These are phyloP conservation scores for Podospora didyma DNA, from an alignment of 495 filamentous ascomycete species.

Conservation along the genomic window DNA sequence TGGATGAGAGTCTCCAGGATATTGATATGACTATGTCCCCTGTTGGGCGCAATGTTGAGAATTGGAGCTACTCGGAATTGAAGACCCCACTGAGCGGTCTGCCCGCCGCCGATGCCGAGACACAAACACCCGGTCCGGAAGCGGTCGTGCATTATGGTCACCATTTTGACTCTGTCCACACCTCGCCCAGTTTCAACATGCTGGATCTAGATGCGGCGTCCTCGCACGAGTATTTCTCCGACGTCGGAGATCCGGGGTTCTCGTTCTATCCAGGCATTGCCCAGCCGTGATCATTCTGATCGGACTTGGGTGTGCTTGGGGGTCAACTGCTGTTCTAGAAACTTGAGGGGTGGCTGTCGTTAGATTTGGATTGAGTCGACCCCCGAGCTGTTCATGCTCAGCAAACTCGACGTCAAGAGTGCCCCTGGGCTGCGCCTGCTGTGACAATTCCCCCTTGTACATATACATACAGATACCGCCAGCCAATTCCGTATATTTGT, in stretches of 20 bases:
- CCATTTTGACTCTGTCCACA: slow-evolving; percentile 2
- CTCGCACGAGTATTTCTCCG: slow-evolving; percentile 10
- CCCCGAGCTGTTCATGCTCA: too few species aligned
- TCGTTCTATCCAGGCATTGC: neutral
- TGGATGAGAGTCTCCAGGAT: slow-evolving; percentile 27
- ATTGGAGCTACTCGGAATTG: neutral
- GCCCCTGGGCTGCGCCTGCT: too few species aligned
- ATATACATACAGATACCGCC: too few species aligned
- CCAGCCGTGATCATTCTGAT: too few species aligned
- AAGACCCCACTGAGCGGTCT: neutral
- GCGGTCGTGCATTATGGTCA: neutral
- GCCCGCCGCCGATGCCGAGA: slow-evolving; percentile 7
- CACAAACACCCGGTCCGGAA: slow-evolving; percentile 6
- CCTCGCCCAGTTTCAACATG: slow-evolving; percentile 6
- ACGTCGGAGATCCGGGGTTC: slow-evolving; percentile 9
- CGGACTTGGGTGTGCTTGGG: too few species aligned
- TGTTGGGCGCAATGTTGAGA: slow-evolving; percentile 1
- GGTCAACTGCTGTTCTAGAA: too few species aligned
- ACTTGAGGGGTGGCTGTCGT: too few species aligned
- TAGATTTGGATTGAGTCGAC: too few species aligned
- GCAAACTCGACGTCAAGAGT: too few species aligned
- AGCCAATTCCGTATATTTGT: too few species aligned
- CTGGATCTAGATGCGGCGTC: slow-evolving; percentile 12
- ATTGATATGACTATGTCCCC: slow-evolving; percentile 22
- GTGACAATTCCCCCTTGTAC: too few species aligned